Evolutionary conservation across 257 asterid species (phyloP).

Genomic region (Solanum chmielewskii): DNA sequence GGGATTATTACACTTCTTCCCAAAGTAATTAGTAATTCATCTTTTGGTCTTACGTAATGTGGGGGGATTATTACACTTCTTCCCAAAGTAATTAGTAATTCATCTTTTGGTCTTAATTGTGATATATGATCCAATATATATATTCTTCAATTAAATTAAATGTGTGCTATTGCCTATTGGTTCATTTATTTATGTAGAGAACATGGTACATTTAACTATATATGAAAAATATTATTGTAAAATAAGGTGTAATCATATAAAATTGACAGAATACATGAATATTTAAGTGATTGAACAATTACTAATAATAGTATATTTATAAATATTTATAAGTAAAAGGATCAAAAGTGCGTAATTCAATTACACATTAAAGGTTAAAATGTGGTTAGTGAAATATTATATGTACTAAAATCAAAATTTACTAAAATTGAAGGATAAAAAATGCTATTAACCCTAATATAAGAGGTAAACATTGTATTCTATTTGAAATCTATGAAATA

Average conservation of each 20-base stretch:
- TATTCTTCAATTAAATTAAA: not conserved
- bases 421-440: not conserved
- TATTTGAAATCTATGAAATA: not conserved
- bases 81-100: not conserved
- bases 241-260: not conserved
- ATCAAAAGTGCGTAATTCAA: not conserved
- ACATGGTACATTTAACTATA: not conserved
- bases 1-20: not conserved
- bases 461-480: no score
- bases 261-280: not conserved
- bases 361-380: not conserved
- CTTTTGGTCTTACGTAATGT: not conserved
- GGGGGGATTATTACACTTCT: not conserved
- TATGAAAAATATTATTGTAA: not conserved
- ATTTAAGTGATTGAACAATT: not conserved
- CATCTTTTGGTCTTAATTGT: not conserved
- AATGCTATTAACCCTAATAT: no score
- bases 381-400: no score
- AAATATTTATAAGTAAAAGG: not conserved
- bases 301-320: not conserved
- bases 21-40: not conserved
- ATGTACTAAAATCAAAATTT: not conserved
- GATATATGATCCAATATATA: not conserved
- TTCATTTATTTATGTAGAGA: not conserved
- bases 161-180: not conserved